Base-by-base conservation (phyloP, 208 protist genomes). In the Angomonas deanei region DNA sequence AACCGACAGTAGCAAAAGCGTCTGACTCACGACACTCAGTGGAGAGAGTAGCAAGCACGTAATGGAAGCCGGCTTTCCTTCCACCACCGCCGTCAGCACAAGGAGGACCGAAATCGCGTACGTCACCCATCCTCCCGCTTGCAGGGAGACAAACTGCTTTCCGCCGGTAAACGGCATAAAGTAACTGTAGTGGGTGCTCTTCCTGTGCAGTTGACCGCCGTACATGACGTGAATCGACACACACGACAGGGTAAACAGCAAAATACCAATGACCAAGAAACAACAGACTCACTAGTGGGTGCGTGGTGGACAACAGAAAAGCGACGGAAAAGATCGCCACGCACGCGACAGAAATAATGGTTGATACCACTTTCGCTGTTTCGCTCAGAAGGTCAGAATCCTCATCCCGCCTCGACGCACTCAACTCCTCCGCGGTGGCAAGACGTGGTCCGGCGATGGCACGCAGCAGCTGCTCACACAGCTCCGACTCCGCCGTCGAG, bases 91-190 rank as follows among this genome's bases (percentile, higher is more conserved):
- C 13, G 76, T 57, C 10, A 82, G 46, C 39, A 88, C 69, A 5
- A 89, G 34, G 26, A 72, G 59, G 0, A 56, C 39, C n/a, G 72
- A 74, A 4, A 76, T 62, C 0, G 80, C 78, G 58, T 72, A 87
- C 56, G 64, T 69, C 13, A 72, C 70, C 82, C 86, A 89, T 1
- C 82, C 86, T 27, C 72, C n/a, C 0, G 66, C 39, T 60, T 93
- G 86, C 19, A 75, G 58, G 13, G 72, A 34, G 1, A 90, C 74
- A 70, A 90, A 93, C 0, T 33, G 58, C 1, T 64, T 33, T 4
- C 86, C 86, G 32, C 83, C 87, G 1, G 61, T 70, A 55, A 91
- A 91, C 2, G 87, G 83, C 84, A 91, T 94, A 70, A 88, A 87
- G 59, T 76, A 75, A 10, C 56, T 66, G 60, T 86, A 91, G 17